A percentile compares a stretch with the other conserved stretches of the same genome.
These are phyloP conservation scores for Geotrichum macrosporum DNA, from an alignment of 1,139 yeast species.

Conservation along the genomic window DNA sequence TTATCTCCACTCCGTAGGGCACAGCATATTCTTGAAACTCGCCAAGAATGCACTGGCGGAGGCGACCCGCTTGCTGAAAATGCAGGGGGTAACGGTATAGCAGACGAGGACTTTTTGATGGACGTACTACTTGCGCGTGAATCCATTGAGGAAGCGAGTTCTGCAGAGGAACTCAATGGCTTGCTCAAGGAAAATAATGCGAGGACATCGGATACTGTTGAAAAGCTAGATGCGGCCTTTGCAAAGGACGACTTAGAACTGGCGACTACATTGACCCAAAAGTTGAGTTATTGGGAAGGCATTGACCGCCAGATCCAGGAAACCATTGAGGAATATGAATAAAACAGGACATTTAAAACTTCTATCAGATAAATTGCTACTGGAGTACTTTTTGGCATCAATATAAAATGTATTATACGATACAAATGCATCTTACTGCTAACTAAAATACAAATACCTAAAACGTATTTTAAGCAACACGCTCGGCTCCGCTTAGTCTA, in stretches of 20 bases:
- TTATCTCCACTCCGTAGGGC: slow-evolving; percentile 68
- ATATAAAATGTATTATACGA: not conserved
- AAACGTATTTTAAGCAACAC: slow-evolving; percentile 20
- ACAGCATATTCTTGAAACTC: slow-evolving; percentile 48
- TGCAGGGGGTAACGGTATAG: slow-evolving; percentile 35
- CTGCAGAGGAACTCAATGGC: slow-evolving; percentile 52
- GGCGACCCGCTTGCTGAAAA: slow-evolving; percentile 38
- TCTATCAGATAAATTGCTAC: not conserved
- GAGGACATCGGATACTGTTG: slow-evolving; percentile 46
- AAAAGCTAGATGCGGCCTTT: slow-evolving; percentile 41
- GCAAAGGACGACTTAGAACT: slow-evolving; percentile 45
- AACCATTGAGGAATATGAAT: slow-evolving; percentile 28
- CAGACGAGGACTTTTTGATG: slow-evolving; percentile 61
- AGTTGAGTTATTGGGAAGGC: slow-evolving; percentile 80
- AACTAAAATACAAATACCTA: not conserved
- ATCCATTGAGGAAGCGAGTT: slow-evolving; percentile 58
- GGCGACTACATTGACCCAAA: slow-evolving; percentile 64
- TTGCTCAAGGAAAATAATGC: slow-evolving; percentile 53
- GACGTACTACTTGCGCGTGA: slow-evolving; percentile 80
- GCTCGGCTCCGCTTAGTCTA: slow-evolving; percentile 84
- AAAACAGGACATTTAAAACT: not conserved
- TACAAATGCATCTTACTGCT: not conserved
- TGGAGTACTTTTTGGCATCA: not conserved
- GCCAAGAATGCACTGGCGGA: slow-evolving; percentile 42
- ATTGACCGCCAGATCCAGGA: slow-evolving; percentile 69